A percentile compares a stretch with the other conserved stretches of the same genome.
Conservation (phyloP, 2,329 filamentous ascomycete species). For the Pyricularia sp. region DNA sequence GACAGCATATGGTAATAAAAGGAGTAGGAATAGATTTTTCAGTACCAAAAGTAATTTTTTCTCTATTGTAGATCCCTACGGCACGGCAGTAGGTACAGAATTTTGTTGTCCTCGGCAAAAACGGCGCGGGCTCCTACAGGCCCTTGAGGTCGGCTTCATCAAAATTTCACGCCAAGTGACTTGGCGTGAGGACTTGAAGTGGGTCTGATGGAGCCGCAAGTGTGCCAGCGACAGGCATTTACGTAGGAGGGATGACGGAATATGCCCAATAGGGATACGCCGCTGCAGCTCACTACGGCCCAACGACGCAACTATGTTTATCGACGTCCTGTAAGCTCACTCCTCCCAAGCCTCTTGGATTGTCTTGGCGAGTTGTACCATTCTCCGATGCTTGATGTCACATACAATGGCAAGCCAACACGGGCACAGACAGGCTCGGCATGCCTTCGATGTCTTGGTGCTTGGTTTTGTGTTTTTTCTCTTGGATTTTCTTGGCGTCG, state of each 20-base stretch:
- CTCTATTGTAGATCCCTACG: neutral
- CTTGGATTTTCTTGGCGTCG: neutral
- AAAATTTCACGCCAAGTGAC: neutral
- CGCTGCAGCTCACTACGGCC: neutral
- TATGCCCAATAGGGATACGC: neutral
- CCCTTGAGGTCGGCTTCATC: neutral
- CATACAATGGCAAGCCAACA: neutral
- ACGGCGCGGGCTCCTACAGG: neutral
- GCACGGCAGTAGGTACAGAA: neutral
- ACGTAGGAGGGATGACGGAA: conserved; percentile 4
- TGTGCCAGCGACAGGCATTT: neutral
- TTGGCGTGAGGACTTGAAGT: neutral
- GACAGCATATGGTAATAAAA: neutral
- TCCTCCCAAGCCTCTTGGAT: conserved; percentile 1
- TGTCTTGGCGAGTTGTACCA: neutral
- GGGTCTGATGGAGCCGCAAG: conserved; percentile 4
- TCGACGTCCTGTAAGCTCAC: neutral
- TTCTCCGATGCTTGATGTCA: conserved; percentile 1
- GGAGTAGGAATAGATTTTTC: neutral
- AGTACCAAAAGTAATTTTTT: neutral
- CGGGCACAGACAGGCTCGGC: neutral
- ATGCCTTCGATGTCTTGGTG: neutral
- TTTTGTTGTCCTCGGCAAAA: neutral
- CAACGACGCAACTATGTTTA: neutral
- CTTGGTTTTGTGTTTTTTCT: neutral